phyloP scores from a whole-genome alignment of 352 stramenopile genomes.

The Blastocystis hominis region DNA sequence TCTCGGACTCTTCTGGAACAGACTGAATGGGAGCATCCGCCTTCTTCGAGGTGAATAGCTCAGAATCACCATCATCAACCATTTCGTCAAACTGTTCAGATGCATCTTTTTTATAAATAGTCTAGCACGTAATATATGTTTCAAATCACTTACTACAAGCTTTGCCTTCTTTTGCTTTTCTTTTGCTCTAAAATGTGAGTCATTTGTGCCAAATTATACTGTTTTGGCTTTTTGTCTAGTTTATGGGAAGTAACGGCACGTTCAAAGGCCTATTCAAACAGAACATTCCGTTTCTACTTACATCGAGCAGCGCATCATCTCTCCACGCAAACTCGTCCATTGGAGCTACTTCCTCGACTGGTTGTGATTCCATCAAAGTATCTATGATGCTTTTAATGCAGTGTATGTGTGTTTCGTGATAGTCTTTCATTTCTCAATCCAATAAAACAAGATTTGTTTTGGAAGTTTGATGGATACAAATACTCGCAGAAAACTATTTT shows the following conservation, averaged over 20 bases:
- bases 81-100: not conserved
- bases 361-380: not conserved
- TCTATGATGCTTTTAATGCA: too few relatives aligned
- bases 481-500: too few relatives aligned
- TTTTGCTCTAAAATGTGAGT: not conserved
- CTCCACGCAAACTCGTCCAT: constrained; percentile 18
- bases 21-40: too few relatives aligned
- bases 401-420: too few relatives aligned
- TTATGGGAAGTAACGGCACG: not conserved
- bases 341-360: constrained; percentile 28
- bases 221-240: not conserved
- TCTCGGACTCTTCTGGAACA: too few relatives aligned
- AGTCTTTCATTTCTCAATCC: too few relatives aligned
- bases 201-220: not conserved
- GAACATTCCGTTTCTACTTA: not conserved
- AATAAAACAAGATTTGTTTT: too few relatives aligned
- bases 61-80: not conserved
- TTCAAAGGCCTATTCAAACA: constrained; percentile 30
- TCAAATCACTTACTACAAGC: not conserved
- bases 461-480: too few relatives aligned
- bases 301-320: constrained; percentile 20
- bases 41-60: not conserved
- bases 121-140: not conserved
- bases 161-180: not conserved
- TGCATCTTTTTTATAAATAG: constrained; percentile 34